Evolutionary conservation across 2,329 filamentous ascomycete species (phyloP).

Genomic region (Xylariaceae sp.): DNA sequence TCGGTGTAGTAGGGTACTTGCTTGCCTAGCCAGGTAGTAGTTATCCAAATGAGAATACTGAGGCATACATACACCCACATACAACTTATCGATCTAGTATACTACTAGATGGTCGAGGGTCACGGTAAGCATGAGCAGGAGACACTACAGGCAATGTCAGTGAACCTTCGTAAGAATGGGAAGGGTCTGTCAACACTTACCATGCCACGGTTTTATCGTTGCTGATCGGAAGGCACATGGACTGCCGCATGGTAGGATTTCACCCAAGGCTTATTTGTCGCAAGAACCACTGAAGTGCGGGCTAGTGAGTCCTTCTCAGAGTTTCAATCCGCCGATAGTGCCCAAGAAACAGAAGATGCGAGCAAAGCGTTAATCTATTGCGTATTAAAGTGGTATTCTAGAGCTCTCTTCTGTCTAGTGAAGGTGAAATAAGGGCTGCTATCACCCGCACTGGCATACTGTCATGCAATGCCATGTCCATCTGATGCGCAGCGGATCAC

Average conservation of each 20-base stretch:
- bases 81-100: too few relatives aligned
- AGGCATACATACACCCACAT: too few relatives aligned
- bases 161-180: not conserved
- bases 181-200: not conserved
- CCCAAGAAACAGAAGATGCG: not conserved
- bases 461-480: conserved; percentile 15
- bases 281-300: not conserved
- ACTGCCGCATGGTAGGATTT: not conserved
- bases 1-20: not conserved
- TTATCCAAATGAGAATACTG: not conserved
- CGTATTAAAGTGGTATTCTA: conserved; percentile 4
- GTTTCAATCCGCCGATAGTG: not conserved
- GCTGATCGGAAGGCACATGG: not conserved
- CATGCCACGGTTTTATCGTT: not conserved
- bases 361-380: conserved; percentile 14
- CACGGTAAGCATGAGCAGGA: not conserved
- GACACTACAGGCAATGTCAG: not conserved
- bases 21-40: not conserved
- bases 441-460: conserved; percentile 1
- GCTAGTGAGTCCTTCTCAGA: not conserved
- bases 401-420: not conserved
- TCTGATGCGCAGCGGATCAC: conserved; percentile 7
- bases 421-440: not conserved
- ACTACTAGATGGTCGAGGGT: too few relatives aligned
- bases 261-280: not conserved